Evolutionary conservation across 208 protist species (phyloP).

Genomic region (Crithidia thermophila): DNA sequence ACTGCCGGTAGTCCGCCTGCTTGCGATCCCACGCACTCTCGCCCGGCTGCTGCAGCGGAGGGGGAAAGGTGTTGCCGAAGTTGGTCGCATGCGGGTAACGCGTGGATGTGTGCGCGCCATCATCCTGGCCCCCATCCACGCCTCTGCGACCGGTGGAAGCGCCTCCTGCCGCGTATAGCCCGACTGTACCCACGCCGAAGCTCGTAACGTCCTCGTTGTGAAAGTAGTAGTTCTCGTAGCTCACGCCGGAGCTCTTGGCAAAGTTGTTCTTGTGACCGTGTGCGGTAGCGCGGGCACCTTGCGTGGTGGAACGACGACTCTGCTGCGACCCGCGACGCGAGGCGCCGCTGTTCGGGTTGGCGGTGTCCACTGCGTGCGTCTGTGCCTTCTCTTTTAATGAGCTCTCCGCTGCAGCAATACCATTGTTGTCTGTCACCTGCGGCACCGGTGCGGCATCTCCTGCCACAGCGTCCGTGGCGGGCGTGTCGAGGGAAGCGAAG

Average conservation of each 20-base stretch:
- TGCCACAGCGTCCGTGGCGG: no score
- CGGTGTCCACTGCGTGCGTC: no score
- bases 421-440: no score
- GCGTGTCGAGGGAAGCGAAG: no score
- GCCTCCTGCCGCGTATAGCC: conserved; percentile 48
- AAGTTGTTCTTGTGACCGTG: conserved; percentile 13
- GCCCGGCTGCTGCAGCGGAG: conserved; percentile 9
- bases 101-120: no score
- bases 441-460: no score
- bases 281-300: neutral
- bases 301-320: neutral
- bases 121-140: no score
- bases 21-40: conserved; percentile 27
- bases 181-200: conserved; percentile 61
- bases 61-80: no score
- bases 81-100: conserved; percentile 10
- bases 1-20: conserved; percentile 44
- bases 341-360: no score
- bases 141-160: no score
- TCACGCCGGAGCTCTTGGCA: conserved; percentile 7
- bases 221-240: conserved; percentile 43
- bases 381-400: neutral
- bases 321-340: neutral
- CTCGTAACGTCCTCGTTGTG: conserved; percentile 16
- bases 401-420: no score